Evolutionary conservation across 2,329 filamentous ascomycete genomes (phyloP), one percentile per base, ranked within the genome.

Genomic region (Didymellaceae sp.): DNA sequence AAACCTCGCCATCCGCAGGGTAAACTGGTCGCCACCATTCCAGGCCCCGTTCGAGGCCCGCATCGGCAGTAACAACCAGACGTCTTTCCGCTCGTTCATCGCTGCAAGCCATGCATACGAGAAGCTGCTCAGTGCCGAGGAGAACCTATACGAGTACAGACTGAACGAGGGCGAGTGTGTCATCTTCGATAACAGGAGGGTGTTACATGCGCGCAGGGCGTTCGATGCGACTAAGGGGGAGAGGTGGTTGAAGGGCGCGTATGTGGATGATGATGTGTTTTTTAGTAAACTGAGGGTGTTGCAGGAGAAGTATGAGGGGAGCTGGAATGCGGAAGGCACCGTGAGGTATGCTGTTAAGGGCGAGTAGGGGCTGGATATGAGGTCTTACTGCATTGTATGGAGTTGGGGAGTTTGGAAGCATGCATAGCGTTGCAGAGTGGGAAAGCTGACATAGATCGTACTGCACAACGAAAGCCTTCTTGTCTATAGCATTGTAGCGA

Each of bases 141-240:
- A 76, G 4, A 83, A 83, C 52, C 73, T 91, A 44, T 88, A 87
- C 65, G 81, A 93, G 76, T 79, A 87, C 51, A 87, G 87, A 72
- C 78, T 97, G 72, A 77, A 85, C 45, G 85, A 89, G 4, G 94
- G 93, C 3, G 89, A 96, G 66, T 96, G 91, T 68, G 91, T 92
- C 10, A 81, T 99, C n/a, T 97, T 99, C 68, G 88, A 96, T 70
- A 97, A 97, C 68, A 76, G 85, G 52, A 81, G 93, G 14, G 80
- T 96, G n/a, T 73, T 96, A 67, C 94, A 97, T 76, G 93, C 91
- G 0, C 80, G 94, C 4, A 82, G 79, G 13, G 83, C 85, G 22
- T 97, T 97, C 72, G 85, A 93, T 67, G 74, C 79, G 0, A 75
- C 75, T 0, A 79, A 80, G 6, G 89, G 89, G 1, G 82, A 86